Percentiles rank a stretch among this genome's conserved stretches.
Evolutionary conservation across 768 basidiomycete species (phyloP).

Genomic region (Tephrocybe rancida): DNA sequence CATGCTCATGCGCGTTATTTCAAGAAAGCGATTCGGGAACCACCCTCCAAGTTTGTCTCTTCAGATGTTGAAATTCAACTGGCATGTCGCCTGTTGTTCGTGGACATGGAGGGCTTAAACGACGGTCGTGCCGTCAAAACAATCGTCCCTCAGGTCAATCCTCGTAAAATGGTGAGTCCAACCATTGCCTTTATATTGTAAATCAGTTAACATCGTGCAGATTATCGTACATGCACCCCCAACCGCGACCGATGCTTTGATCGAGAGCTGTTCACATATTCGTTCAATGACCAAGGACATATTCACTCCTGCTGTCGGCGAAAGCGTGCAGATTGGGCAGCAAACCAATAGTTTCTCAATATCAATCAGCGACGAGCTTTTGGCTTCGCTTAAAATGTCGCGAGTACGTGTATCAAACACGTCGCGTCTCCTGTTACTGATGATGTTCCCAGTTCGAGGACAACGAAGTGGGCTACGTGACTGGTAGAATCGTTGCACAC

Average conservation of each 20-base stretch:
- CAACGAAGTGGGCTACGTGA: conserved; percentile 93
- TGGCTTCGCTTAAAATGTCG: conserved; percentile 82
- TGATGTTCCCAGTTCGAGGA: conserved; percentile 79
- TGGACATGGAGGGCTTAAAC: conserved; percentile 96
- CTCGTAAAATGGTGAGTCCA: conserved; percentile 82
- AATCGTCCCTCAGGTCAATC: conserved; percentile 95
- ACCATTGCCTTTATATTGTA: background rate
- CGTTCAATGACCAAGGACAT: conserved; percentile 94
- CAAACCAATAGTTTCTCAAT: conserved; percentile 95
- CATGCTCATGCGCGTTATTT: conserved; percentile 10
- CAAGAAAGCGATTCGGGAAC: conserved; percentile 76
- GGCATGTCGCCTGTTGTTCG: conserved; percentile 84
- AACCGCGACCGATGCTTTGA: conserved; percentile 68
- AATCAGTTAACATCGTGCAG: conserved; percentile 38
- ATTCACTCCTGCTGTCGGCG: conserved; percentile 73
- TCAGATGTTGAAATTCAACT: conserved; percentile 78
- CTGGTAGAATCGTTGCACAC: conserved; percentile 83
- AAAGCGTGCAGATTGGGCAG: conserved; percentile 89
- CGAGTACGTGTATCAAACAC: conserved; percentile 55
- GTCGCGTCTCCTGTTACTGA: background rate
- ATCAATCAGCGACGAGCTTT: conserved; percentile 87
- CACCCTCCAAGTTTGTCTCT: conserved; percentile 89
- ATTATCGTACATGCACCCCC: conserved; percentile 84
- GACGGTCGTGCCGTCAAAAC: conserved; percentile 97
- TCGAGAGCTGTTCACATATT: conserved; percentile 81